Evolutionary conservation across 176 grass and related monocot genomes (phyloP), one percentile per base, ranked within the genome.

Genomic region (Pontederia paniculata): DNA sequence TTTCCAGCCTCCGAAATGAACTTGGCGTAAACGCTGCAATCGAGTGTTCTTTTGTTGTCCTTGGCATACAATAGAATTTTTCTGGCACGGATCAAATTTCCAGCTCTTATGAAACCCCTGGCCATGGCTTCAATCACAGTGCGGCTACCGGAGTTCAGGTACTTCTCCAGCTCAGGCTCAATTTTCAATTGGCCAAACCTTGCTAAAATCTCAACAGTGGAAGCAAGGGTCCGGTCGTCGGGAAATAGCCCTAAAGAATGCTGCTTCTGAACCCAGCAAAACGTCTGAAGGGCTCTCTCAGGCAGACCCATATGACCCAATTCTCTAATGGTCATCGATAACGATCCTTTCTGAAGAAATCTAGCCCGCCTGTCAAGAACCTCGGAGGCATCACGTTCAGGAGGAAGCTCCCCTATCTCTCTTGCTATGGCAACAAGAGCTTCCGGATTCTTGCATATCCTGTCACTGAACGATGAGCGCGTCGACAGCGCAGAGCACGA

Each of bases 251-350:
- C 63, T 28, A 71, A 41, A 0, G 13, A 25, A 2, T 53, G 72
- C 75, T 83, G 76, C 43, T 66, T 67, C 57, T 97, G 86, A 19
- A 74, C 83, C 86, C 86, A 97, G 52, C 80, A 87, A 12, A 90
- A 22, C 8, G 80, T 88, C 65, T 97, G 86, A 12, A 97, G 66
- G 0, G 82, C 91, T 17, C 77, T 71, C 12, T 88, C 71, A 0
- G 91, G 80, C 21, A 76, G 72, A 17, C 82, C 85, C 91, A 97
- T 84, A 54, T 90, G 79, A 43, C 91, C 86, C 14, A 90, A 73
- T 79, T 97, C 86, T 46, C 86, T 77, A 48, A 97, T 78, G 28
- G 86, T 90, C 72, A 90, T 71, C 0, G 91, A 90, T 23, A 97
- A 12, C 47, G 91, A 97, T 0, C 91, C 86, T 43, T 97, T 97